A percentile compares a stretch with the other conserved stretches of the same genome.
Conservation (phyloP, 352 stramenopile species). For the Phytophthora brassicae region DNA sequence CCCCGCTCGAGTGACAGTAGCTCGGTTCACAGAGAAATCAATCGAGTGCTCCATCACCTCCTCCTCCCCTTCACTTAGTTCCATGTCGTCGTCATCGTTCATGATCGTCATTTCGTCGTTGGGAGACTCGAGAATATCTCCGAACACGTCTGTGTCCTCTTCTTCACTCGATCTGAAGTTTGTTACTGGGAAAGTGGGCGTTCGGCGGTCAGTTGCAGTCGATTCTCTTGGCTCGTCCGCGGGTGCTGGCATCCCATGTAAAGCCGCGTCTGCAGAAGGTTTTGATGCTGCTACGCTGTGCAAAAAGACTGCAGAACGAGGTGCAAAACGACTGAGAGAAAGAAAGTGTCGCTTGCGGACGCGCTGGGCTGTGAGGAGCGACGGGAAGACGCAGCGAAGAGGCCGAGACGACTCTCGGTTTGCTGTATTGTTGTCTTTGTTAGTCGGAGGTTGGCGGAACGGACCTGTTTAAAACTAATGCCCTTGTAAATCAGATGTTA, state of each 20-base stretch:
- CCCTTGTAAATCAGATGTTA: neutral
- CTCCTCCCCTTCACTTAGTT: constrained; percentile 51
- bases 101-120: constrained; percentile 74
- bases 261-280: constrained; percentile 20
- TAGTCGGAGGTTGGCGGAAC: constrained; percentile 6
- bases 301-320: neutral
- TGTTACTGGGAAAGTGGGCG: no score
- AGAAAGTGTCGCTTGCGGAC: neutral
- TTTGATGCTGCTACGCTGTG: constrained; percentile 1
- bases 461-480: neutral
- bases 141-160: constrained; percentile 18
- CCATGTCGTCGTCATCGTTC: constrained; percentile 55
- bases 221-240: constrained; percentile 34
- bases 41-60: constrained; percentile 77
- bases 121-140: constrained; percentile 43
- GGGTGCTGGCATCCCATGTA: constrained; percentile 51
- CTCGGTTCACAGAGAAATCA: constrained; percentile 71
- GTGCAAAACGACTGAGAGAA: neutral
- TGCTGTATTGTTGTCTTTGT: constrained; percentile 8
- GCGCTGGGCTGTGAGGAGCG: neutral
- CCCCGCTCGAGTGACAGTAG: constrained; percentile 64
- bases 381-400: neutral
- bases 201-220: constrained; percentile 21
- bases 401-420: neutral
- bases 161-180: constrained; percentile 28